phyloP scores from a whole-genome alignment of 1,139 yeast genomes.

The Geotrichum candidum region DNA sequence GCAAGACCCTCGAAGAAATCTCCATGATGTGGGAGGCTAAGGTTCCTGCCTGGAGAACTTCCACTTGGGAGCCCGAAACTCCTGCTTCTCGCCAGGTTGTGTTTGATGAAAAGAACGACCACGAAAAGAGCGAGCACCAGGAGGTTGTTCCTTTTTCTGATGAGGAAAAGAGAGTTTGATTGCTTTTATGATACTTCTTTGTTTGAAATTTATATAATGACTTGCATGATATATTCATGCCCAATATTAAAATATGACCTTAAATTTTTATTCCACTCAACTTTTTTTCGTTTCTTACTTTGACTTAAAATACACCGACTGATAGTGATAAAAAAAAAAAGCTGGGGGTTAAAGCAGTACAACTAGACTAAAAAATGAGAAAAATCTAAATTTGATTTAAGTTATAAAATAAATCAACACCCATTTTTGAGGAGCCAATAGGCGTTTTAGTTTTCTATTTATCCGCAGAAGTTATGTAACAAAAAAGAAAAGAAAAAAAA shows the following conservation, averaged over 20 bases:
- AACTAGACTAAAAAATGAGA: too few species aligned
- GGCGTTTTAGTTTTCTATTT: too few species aligned
- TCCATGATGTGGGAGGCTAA: constrained; percentile 54
- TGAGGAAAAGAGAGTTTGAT: not conserved
- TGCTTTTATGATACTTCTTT: not conserved
- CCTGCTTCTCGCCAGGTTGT: constrained; percentile 34
- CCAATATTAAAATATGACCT: not conserved
- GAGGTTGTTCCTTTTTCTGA: not conserved
- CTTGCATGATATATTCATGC: not conserved
- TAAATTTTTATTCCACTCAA: not conserved
- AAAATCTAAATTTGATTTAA: too few species aligned
- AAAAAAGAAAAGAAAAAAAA: too few species aligned
- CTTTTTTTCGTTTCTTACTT: not conserved
- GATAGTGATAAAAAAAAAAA: too few species aligned
- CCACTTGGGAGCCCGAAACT: constrained; percentile 27
- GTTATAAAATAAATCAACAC: too few species aligned
- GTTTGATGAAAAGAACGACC: not conserved
- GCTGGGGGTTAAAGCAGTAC: too few species aligned
- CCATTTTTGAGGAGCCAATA: too few species aligned
- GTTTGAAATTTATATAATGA: not conserved
- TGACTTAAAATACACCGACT: too few species aligned
- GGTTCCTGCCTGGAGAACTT: constrained; percentile 58
- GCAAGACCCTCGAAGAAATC: constrained; percentile 60
- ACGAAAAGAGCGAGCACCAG: not conserved
- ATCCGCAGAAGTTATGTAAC: too few species aligned